A percentile compares a stretch with the other conserved stretches of the same genome.
phyloP scores from a whole-genome alignment of 1,284 basidiomycete genomes.

The Sanghuangporus sanghuang region DNA sequence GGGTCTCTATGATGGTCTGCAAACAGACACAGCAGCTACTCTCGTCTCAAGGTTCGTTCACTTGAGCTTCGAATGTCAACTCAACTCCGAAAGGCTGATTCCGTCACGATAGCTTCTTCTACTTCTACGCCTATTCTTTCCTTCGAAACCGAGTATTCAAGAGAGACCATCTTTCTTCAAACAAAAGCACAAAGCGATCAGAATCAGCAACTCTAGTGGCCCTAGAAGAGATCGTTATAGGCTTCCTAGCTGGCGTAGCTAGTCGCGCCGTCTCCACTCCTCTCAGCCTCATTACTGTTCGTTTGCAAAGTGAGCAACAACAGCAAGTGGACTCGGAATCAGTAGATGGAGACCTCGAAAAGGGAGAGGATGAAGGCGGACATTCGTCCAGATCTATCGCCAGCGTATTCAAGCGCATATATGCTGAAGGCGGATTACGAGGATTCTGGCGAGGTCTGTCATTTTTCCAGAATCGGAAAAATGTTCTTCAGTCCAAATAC shows the following conservation, averaged over 20 bases:
- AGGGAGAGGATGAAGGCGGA: slow-evolving; percentile 23
- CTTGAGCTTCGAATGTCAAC: background rate
- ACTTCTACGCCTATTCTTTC: slow-evolving; percentile 41
- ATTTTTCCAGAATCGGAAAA: background rate
- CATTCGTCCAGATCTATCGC: slow-evolving; percentile 7
- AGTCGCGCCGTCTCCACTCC: slow-evolving; percentile 51
- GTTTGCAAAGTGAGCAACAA: slow-evolving; percentile 36
- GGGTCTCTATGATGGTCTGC: slow-evolving; percentile 45
- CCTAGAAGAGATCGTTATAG: slow-evolving; percentile 42
- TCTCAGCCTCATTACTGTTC: slow-evolving; percentile 45
- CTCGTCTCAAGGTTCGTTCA: slow-evolving; percentile 45
- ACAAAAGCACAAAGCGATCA: slow-evolving; percentile 22
- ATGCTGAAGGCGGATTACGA: slow-evolving; percentile 38
- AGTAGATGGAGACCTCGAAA: slow-evolving; percentile 18
- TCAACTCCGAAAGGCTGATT: background rate
- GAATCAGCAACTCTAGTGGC: background rate
- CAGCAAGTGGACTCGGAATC: slow-evolving; percentile 17
- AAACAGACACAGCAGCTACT: slow-evolving; percentile 46
- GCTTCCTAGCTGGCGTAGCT: slow-evolving; percentile 48
- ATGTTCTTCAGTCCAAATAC: background rate
- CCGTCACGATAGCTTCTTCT: slow-evolving; percentile 36
- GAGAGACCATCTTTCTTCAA: background rate
- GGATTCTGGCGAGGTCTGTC: slow-evolving; percentile 51
- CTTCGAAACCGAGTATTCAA: slow-evolving; percentile 26
- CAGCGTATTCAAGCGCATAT: slow-evolving; percentile 36